Percentiles rank a stretch among this genome's conserved stretches.
phyloP scores from a whole-genome alignment of 2,329 filamentous ascomycete species.

The Alternaria sp. region DNA sequence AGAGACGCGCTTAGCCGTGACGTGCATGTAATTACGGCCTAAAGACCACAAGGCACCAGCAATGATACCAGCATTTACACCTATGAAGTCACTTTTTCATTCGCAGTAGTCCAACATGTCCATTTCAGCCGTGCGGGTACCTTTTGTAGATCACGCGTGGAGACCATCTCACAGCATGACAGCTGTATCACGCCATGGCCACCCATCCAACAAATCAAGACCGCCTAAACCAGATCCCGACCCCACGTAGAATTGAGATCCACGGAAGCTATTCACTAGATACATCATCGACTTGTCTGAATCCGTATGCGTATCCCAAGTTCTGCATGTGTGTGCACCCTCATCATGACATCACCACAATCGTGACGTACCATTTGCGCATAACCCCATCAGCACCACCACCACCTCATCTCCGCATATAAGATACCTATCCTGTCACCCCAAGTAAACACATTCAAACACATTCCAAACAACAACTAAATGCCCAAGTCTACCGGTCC shows the following conservation, averaged over 20 bases:
- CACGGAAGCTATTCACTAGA: constrained; percentile 13
- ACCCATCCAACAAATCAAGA: constrained; percentile 2
- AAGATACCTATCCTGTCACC: neutral
- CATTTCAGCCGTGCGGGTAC: constrained; percentile 3
- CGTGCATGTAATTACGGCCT: constrained; percentile 2
- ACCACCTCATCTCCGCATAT: neutral
- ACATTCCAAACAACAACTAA: neutral
- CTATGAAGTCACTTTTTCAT: neutral
- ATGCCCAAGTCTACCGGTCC: constrained; percentile 40
- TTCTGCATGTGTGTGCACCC: neutral
- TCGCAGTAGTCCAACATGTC: neutral
- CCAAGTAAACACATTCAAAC: neutral
- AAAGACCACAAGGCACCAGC: neutral
- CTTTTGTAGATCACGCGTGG: constrained; percentile 3
- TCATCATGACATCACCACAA: constrained; percentile 32
- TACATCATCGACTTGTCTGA: constrained; percentile 21
- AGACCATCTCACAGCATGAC: constrained; percentile 2
- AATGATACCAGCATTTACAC: neutral
- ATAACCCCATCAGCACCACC: neutral
- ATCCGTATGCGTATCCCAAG: neutral
- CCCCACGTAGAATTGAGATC: constrained; percentile 3
- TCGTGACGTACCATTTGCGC: constrained; percentile 15
- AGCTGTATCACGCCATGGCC: constrained; percentile 9
- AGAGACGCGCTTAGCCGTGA: constrained; percentile 15
- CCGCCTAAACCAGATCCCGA: neutral